Evolutionary conservation across 2,329 filamentous ascomycete species (phyloP).

Genomic region (Aspergillus ruber): DNA sequence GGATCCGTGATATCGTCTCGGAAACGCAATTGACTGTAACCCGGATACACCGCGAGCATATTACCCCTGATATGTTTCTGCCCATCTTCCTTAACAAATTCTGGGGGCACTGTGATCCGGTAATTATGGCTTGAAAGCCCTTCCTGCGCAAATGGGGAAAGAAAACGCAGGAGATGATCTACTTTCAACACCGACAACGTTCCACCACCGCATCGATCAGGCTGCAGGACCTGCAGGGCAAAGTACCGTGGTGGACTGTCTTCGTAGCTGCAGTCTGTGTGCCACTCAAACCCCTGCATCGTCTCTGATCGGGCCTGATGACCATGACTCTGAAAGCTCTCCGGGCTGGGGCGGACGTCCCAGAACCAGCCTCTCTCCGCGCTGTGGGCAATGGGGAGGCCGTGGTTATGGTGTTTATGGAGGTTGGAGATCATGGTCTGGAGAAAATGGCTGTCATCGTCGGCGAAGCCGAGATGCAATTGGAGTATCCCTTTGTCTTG

Average conservation of each 20-base stretch:
- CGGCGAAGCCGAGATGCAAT: not conserved
- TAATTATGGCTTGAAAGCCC: not conserved
- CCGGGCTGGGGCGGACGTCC: not conserved
- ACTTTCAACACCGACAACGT: constrained; percentile 35
- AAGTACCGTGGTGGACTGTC: constrained; percentile 31
- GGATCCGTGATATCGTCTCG: not conserved
- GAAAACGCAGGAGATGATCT: constrained; percentile 14
- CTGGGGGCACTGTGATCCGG: not conserved
- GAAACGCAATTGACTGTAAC: not conserved
- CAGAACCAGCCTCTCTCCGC: not conserved
- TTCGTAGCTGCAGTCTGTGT: constrained; percentile 41
- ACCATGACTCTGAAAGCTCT: constrained; percentile 23
- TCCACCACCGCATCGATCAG: constrained; percentile 33
- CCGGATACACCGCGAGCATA: not conserved
- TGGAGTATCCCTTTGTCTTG: not conserved
- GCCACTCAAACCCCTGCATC: constrained; percentile 38
- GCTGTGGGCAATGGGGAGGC: not conserved
- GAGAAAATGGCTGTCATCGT: not conserved
- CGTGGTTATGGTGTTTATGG: not conserved
- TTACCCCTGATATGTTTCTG: not conserved
- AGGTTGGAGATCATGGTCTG: not conserved
- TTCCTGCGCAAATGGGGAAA: not conserved
- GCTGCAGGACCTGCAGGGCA: constrained; percentile 36
- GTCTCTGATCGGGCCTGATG: constrained; percentile 38
- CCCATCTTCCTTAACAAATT: not conserved